Conservation (phyloP, 2,329 filamentous ascomycete species). For the Xylariaceae sp. region DNA sequence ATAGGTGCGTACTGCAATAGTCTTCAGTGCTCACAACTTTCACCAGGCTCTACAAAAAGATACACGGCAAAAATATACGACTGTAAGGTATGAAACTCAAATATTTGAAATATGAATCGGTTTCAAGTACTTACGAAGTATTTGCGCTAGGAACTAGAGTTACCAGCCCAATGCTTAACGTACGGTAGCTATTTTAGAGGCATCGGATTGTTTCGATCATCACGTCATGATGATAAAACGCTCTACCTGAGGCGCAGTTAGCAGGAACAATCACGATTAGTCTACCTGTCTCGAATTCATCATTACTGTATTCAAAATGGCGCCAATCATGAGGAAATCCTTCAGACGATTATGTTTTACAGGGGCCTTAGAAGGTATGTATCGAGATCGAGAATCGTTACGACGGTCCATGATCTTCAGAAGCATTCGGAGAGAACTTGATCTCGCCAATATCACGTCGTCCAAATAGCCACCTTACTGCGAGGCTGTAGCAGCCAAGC, state of each 20-base stretch:
- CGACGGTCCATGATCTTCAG: neutral
- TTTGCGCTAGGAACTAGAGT: too few relatives aligned
- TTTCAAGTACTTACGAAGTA: too few relatives aligned
- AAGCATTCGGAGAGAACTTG: neutral
- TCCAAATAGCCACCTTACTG: neutral
- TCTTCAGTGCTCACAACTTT: too few relatives aligned
- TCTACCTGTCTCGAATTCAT: too few relatives aligned
- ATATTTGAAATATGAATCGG: too few relatives aligned
- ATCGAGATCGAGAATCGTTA: neutral
- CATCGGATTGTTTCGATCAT: too few relatives aligned
- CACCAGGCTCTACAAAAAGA: too few relatives aligned
- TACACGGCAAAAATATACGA: too few relatives aligned
- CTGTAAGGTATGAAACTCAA: too few relatives aligned
- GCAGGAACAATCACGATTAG: neutral
- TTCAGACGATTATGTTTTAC: neutral
- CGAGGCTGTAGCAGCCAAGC: neutral
- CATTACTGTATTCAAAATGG: constrained; percentile 1
- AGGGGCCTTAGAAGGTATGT: neutral
- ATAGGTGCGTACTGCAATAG: too few relatives aligned
- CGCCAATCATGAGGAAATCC: neutral
- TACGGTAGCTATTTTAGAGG: too few relatives aligned
- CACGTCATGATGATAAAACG: constrained; percentile 19
- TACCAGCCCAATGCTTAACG: too few relatives aligned
- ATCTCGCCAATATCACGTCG: neutral
- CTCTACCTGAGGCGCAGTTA: neutral